Conservation (phyloP, 345 rosid species). For the Gossypium anomalum region DNA sequence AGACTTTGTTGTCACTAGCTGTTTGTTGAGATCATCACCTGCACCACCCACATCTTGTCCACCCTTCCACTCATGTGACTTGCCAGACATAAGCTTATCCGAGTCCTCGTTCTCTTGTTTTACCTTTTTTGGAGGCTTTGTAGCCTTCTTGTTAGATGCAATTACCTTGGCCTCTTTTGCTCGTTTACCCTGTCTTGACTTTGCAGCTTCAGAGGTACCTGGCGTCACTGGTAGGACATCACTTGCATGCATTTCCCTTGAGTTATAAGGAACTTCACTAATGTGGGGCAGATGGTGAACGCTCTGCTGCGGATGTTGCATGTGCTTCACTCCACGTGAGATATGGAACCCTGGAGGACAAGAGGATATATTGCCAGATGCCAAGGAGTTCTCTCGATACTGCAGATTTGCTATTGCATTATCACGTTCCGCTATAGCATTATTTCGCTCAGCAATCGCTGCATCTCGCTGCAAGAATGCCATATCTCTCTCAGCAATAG, state of each 20-base stretch:
- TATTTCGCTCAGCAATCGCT: slow-evolving; percentile 88
- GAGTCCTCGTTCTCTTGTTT: slow-evolving; percentile 75
- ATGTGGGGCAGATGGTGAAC: slow-evolving; percentile 49
- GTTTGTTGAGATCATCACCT: slow-evolving; percentile 42
- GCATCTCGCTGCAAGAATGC: slow-evolving; percentile 93
- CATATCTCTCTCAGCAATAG: slow-evolving; percentile 86
- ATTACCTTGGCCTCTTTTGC: slow-evolving; percentile 55
- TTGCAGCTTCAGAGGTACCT: slow-evolving; percentile 48
- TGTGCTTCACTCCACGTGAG: slow-evolving; percentile 80
- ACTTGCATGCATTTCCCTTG: slow-evolving; percentile 55
- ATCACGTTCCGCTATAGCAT: slow-evolving; percentile 81
- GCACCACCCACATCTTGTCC: slow-evolving; percentile 46
- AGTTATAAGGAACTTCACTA: slow-evolving; percentile 49
- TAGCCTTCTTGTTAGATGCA: slow-evolving; percentile 51
- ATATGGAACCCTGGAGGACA: slow-evolving; percentile 77
- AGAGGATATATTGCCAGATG: slow-evolving; percentile 48
- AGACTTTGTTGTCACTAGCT: slow-evolving; percentile 46
- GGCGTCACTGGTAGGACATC: slow-evolving; percentile 46
- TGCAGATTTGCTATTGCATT: slow-evolving; percentile 78
- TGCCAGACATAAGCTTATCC: slow-evolving; percentile 58
- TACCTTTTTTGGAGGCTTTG: slow-evolving; percentile 61
- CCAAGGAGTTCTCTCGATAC: slow-evolving; percentile 72
- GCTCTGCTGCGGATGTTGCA: slow-evolving; percentile 73
- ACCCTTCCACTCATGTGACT: slow-evolving; percentile 47
- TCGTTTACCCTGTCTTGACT: slow-evolving; percentile 65